Evolutionary conservation across 176 grass and related monocot species (phyloP).

Genomic region (Tillandsia fasciculata): DNA sequence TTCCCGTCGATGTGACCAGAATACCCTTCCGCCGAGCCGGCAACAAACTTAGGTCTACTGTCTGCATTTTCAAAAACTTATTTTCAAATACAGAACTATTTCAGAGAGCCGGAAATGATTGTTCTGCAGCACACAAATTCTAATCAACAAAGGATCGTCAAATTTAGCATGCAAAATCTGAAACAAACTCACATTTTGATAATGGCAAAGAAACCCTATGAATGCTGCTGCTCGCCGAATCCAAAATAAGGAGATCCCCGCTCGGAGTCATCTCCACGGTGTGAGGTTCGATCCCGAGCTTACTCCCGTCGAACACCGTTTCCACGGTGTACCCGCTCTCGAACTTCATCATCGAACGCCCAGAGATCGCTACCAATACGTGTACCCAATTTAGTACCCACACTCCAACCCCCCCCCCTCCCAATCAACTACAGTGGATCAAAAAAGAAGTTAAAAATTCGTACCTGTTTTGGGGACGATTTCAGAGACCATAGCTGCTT

Average conservation of each 20-base stretch:
- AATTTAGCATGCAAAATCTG: neutral
- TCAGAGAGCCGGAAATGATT: no score
- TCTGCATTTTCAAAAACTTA: conserved; percentile 31
- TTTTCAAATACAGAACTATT: no score
- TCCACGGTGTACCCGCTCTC: conserved; percentile 93
- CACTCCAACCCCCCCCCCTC: conserved; percentile 2
- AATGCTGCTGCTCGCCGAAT: conserved; percentile 94
- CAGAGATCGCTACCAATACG: conserved; percentile 33
- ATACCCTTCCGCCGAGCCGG: conserved; percentile 82
- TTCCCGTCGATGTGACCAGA: conserved; percentile 82
- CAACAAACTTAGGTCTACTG: conserved; percentile 86
- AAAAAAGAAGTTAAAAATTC: neutral
- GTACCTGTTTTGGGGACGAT: conserved; percentile 58
- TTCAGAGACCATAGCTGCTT: conserved; percentile 79
- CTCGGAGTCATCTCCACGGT: conserved; percentile 66
- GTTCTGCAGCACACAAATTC: no score
- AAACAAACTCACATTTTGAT: conserved; percentile 52
- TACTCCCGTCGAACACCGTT: conserved; percentile 96
- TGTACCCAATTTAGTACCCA: neutral
- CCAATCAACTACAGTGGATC: neutral
- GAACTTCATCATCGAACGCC: conserved; percentile 80
- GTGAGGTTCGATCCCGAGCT: conserved; percentile 90
- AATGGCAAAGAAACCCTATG: conserved; percentile 80
- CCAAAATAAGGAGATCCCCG: conserved; percentile 81
- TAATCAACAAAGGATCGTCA: no score